These are phyloP conservation scores for Diaporthe caulivora DNA, from an alignment of 2,329 filamentous ascomycete genomes.

Conservation along the genomic window DNA sequence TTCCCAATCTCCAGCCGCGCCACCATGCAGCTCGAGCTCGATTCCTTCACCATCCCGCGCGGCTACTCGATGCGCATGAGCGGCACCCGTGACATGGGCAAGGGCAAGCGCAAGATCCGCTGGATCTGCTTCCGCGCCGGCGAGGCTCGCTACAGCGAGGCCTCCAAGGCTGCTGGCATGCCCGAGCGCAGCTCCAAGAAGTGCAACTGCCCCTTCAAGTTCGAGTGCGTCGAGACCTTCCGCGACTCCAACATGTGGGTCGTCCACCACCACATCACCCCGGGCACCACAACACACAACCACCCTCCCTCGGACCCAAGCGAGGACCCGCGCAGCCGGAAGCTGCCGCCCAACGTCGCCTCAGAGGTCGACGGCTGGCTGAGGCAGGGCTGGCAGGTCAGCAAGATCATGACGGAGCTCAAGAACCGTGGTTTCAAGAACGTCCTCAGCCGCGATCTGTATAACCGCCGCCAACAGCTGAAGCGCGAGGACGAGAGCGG, in stretches of 20 bases:
- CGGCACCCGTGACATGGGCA: constrained; percentile 51
- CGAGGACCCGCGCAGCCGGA: constrained; percentile 51
- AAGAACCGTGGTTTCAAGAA: constrained; percentile 50
- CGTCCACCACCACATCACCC: constrained; percentile 49
- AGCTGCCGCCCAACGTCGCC: constrained; percentile 48
- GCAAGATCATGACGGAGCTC: constrained; percentile 52
- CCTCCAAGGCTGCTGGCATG: constrained; percentile 47
- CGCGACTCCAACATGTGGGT: constrained; percentile 51
- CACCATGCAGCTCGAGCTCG: constrained; percentile 52
- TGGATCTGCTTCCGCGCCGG: constrained; percentile 54
- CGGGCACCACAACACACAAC: constrained; percentile 51
- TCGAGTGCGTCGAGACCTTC: constrained; percentile 51
- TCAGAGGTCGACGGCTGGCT: constrained; percentile 52
- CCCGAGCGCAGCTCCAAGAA: constrained; percentile 52
- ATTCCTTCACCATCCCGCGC: constrained; percentile 51
- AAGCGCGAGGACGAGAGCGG: constrained; percentile 42
- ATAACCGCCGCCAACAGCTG: constrained; percentile 52
- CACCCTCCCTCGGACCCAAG: constrained; percentile 51
- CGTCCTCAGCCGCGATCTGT: constrained; percentile 52
- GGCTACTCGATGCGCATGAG: constrained; percentile 55
- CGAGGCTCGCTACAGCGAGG: constrained; percentile 49
- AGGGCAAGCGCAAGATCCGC: constrained; percentile 51
- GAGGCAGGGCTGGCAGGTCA: constrained; percentile 48
- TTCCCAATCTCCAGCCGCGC: constrained; percentile 49
- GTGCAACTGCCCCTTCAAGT: constrained; percentile 53